These are phyloP conservation scores for Echinochloa phyllopogon DNA, from an alignment of 176 grass and related monocot species.

Conservation along the genomic window DNA sequence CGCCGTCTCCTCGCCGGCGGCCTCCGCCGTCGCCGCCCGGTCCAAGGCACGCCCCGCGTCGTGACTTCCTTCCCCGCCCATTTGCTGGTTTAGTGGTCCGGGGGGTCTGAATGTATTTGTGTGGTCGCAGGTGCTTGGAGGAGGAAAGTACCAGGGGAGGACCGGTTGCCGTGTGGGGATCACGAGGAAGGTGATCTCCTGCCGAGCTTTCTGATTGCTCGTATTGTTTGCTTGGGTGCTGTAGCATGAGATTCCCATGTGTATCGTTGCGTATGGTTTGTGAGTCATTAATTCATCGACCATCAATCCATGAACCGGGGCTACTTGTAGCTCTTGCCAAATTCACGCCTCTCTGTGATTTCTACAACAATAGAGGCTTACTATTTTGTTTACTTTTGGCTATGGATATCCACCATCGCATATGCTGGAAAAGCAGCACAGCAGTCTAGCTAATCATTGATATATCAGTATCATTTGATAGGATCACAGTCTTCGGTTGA, in stretches of 20 bases:
- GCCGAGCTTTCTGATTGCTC: neutral
- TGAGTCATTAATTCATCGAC: neutral
- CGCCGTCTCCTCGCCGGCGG: conserved; percentile 40
- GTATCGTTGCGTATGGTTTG: neutral
- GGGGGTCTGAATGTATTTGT: neutral
- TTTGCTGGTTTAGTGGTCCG: neutral
- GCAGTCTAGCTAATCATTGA: neutral
- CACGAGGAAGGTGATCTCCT: conserved; percentile 50
- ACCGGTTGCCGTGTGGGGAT: conserved; percentile 39
- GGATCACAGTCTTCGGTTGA: neutral
- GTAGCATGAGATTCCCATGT: neutral
- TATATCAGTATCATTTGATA: neutral
- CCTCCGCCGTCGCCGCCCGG: conserved; percentile 35
- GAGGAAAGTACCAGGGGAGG: conserved; percentile 1
- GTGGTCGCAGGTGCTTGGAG: conserved; percentile 21
- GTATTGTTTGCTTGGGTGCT: neutral
- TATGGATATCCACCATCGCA: neutral
- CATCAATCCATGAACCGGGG: neutral
- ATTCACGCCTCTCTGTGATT: neutral
- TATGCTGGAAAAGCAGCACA: neutral
- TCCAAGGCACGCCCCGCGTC: conserved; percentile 36
- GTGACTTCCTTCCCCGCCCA: neutral
- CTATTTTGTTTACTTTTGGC: neutral
- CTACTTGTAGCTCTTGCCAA: neutral
- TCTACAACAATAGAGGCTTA: neutral